Conservation (phyloP, 768 basidiomycete genomes). For the Termitomyces bulborhizus region DNA sequence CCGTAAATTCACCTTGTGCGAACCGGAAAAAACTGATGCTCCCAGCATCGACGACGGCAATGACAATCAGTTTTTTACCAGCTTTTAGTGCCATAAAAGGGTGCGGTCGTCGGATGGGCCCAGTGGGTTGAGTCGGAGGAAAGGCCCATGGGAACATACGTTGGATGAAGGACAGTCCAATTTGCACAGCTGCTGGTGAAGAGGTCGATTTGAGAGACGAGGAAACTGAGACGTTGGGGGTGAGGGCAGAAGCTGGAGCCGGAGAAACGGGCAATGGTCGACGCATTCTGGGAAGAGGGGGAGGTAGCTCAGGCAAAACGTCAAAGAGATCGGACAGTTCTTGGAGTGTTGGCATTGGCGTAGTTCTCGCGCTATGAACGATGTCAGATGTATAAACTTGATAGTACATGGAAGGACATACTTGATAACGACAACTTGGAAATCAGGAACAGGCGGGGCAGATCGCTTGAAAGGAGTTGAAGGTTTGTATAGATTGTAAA, state of each 20-base stretch:
- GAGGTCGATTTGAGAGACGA: not conserved
- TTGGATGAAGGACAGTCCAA: constrained; percentile 18
- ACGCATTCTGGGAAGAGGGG: constrained; percentile 45
- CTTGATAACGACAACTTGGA: constrained; percentile 83
- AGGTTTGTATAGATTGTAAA: constrained; percentile 91
- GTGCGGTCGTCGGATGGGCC: constrained; percentile 40
- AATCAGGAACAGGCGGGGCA: constrained; percentile 75
- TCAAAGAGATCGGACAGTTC: constrained; percentile 75
- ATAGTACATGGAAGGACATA: constrained; percentile 21
- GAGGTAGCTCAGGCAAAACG: constrained; percentile 60
- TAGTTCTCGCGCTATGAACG: constrained; percentile 64
- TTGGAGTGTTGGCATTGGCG: constrained; percentile 72
- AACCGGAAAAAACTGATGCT: constrained; percentile 87
- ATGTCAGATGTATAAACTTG: not conserved
- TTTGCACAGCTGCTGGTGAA: not conserved
- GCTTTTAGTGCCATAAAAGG: constrained; percentile 79
- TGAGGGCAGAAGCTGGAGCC: constrained; percentile 1
- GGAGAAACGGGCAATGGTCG: constrained; percentile 16
- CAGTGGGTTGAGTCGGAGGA: constrained; percentile 7
- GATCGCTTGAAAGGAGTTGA: constrained; percentile 79
- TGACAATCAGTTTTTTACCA: constrained; percentile 76
- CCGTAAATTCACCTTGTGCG: constrained; percentile 77
- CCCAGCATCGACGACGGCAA: constrained; percentile 87
- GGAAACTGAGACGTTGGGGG: not conserved
- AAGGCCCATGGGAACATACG: constrained; percentile 23